Evolutionary conservation across 371 early-diverging fungal species (phyloP).

Genomic region (Syncephalis plumigaleata): DNA sequence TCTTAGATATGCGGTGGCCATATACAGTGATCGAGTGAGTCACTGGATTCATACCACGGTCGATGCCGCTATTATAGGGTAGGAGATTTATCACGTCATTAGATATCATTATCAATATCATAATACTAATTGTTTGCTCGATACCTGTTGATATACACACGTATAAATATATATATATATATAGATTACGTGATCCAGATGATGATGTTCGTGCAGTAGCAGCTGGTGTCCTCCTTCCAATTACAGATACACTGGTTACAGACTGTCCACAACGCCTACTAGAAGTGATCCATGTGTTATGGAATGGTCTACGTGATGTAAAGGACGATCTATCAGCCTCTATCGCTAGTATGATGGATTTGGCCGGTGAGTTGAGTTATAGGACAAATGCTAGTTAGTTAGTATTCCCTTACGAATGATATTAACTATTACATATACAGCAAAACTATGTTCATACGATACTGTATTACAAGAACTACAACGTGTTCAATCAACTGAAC

Average conservation of each 20-base stretch:
- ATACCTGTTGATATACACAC: too few species aligned
- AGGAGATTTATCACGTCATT: too few species aligned
- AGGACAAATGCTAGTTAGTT: too few species aligned
- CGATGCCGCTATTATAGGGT: slow-evolving; percentile 25
- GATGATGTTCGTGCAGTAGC: slow-evolving; percentile 91
- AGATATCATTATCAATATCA: too few species aligned
- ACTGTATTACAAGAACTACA: slow-evolving; percentile 32
- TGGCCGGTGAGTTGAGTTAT: slow-evolving; percentile 17
- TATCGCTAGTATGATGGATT: slow-evolving; percentile 83
- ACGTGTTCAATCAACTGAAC: slow-evolving; percentile 8
- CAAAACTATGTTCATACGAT: slow-evolving; percentile 53
- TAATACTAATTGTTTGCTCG: too few species aligned
- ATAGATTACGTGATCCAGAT: slow-evolving; percentile 46
- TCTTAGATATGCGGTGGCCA: slow-evolving; percentile 88
- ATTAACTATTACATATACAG: too few species aligned
- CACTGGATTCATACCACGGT: slow-evolving; percentile 41
- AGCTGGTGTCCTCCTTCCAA: slow-evolving; percentile 76
- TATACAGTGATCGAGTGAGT: slow-evolving; percentile 67
- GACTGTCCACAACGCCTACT: slow-evolving; percentile 15
- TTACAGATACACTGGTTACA: slow-evolving; percentile 57
- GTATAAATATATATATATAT: too few species aligned
- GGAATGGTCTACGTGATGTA: slow-evolving; percentile 65
- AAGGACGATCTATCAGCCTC: slow-evolving; percentile 88
- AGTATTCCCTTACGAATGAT: too few species aligned
- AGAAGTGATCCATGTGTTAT: slow-evolving; percentile 59